Conservation (phyloP, 148 eudicot species). For the Amaranthus cruentus region DNA sequence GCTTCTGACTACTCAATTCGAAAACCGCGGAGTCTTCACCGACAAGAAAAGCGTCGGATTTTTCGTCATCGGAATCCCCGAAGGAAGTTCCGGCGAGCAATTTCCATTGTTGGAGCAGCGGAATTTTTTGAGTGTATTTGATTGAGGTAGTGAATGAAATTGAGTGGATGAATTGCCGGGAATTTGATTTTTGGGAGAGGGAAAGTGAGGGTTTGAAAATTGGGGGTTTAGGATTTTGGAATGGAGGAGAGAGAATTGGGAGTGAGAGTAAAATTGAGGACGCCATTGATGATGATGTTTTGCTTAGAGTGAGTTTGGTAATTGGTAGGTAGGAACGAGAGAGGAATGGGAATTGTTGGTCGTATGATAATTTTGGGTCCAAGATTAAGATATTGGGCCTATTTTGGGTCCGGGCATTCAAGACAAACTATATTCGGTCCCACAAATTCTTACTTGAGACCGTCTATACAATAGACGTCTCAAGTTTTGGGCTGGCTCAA, state of each 20-base stretch:
- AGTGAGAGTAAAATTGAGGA: slow-evolving; percentile 47
- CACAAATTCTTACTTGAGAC: too few relatives aligned
- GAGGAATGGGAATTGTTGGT: slow-evolving; percentile 10
- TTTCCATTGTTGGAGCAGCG: slow-evolving; percentile 20
- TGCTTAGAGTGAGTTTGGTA: neutral
- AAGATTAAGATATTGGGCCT: neutral
- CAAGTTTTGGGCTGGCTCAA: too few relatives aligned
- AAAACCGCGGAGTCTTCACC: slow-evolving; percentile 86
- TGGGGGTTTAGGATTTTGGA: slow-evolving; percentile 10
- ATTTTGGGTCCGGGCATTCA: neutral
- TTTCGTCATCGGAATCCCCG: slow-evolving; percentile 34
- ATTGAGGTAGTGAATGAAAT: neutral
- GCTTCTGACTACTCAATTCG: slow-evolving; percentile 55
- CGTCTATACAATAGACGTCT: too few relatives aligned
- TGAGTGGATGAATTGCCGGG: slow-evolving; percentile 4
- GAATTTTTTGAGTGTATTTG: slow-evolving; percentile 9
- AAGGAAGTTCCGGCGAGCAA: slow-evolving; percentile 31
- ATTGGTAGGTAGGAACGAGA: slow-evolving; percentile 5
- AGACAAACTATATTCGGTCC: too few relatives aligned
- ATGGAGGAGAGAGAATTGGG: slow-evolving; percentile 29
- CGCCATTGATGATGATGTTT: slow-evolving; percentile 39
- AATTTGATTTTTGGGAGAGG: slow-evolving; percentile 6
- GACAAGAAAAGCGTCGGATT: slow-evolving; percentile 26
- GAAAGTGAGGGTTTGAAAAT: slow-evolving; percentile 8
- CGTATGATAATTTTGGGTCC: neutral